A percentile compares a stretch with the other conserved stretches of the same genome.
Evolutionary conservation across 371 early-diverging fungal species (phyloP).

Genomic region (Haplosporangium sp.): DNA sequence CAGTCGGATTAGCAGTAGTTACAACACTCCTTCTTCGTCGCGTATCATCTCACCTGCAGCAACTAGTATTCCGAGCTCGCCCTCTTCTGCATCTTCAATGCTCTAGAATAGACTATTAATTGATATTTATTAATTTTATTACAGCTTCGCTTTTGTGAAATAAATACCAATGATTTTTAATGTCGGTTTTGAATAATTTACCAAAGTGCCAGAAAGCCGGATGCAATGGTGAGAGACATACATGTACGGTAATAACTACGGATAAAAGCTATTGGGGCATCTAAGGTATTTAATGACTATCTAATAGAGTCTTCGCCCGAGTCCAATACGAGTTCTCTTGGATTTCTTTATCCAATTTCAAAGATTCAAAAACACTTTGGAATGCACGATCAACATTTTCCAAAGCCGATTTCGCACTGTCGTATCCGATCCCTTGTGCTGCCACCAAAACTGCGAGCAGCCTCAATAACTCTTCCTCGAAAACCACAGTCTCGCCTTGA

Average conservation of each 20-base stretch:
- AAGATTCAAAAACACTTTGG: not conserved
- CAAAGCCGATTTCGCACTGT: slow-evolving; percentile 22
- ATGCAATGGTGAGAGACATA: too few relatives aligned
- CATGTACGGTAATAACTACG: too few relatives aligned
- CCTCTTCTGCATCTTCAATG: slow-evolving; percentile 20
- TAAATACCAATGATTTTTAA: too few relatives aligned
- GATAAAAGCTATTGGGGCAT: too few relatives aligned
- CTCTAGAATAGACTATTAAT: not conserved
- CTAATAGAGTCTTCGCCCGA: slow-evolving; percentile 15
- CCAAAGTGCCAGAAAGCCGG: too few relatives aligned
- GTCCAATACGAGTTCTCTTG: slow-evolving; percentile 11
- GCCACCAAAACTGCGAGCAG: slow-evolving; percentile 23
- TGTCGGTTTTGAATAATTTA: too few relatives aligned
- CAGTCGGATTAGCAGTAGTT: not conserved
- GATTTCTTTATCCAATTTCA: slow-evolving; percentile 1
- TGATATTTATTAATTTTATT: too few relatives aligned
- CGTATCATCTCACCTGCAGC: slow-evolving; percentile 28
- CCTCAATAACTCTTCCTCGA: slow-evolving; percentile 33
- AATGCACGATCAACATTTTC: slow-evolving; percentile 4
- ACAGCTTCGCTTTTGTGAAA: too few relatives aligned
- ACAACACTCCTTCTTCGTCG: slow-evolving; percentile 16
- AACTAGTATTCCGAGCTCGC: slow-evolving; percentile 31
- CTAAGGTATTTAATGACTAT: not conserved
- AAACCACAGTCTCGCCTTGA: not conserved
- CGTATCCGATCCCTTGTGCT: slow-evolving; percentile 30